These are phyloP conservation scores for Stereocaulon alpinum DNA, from an alignment of 495 filamentous ascomycete species.

Conservation along the genomic window DNA sequence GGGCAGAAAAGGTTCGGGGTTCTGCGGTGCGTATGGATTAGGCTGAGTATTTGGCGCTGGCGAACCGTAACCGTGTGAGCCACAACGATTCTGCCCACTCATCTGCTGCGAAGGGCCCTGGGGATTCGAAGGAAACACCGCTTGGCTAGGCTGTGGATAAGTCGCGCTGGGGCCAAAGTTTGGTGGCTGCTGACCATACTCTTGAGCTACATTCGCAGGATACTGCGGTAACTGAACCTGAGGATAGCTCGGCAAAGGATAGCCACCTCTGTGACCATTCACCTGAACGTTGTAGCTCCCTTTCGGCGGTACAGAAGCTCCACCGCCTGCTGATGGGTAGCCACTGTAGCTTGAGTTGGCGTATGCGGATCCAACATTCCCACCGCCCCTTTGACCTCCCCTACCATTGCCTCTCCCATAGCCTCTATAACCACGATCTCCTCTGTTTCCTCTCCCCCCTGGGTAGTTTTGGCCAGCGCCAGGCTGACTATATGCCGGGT, in stretches of 20 bases:
- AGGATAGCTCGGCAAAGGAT: constrained; percentile 17
- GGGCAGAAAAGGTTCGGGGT: background rate
- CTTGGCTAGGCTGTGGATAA: background rate
- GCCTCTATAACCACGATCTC: constrained; percentile 42
- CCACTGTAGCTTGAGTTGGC: constrained; percentile 6
- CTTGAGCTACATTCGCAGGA: constrained; percentile 5
- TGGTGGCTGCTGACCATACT: constrained; percentile 21
- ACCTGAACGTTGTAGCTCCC: background rate
- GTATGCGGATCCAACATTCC: background rate
- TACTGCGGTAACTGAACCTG: constrained; percentile 19
- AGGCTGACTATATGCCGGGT: constrained; percentile 8
- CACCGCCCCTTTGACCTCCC: constrained; percentile 26
- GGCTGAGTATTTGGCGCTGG: background rate
- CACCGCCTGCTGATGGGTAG: background rate
- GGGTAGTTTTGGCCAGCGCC: constrained; percentile 3
- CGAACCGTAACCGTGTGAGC: background rate
- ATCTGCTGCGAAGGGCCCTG: constrained; percentile 22
- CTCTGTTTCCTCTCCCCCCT: constrained; percentile 29
- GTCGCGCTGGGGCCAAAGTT: background rate
- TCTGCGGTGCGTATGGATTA: background rate
- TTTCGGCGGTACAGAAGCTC: background rate
- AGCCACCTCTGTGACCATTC: constrained; percentile 7
- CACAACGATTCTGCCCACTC: background rate
- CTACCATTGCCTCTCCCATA: constrained; percentile 43
- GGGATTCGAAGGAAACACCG: constrained; percentile 23